A percentile compares a stretch with the other conserved stretches of the same genome.
Evolutionary conservation across 2,329 filamentous ascomycete genomes (phyloP).

Genomic region (Colletotrichum tamarilloi): DNA sequence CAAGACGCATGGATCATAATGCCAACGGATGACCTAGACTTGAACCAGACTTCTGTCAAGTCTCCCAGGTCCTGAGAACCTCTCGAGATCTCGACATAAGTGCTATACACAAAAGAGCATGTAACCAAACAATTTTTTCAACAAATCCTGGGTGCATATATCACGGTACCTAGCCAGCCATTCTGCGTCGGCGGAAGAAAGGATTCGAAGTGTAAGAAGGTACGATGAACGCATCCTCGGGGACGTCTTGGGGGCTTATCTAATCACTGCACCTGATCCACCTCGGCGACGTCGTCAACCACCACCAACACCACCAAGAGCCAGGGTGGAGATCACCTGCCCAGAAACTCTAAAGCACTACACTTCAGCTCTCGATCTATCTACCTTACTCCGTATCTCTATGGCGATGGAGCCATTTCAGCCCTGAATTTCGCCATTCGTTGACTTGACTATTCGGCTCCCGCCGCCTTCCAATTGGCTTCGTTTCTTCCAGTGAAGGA

Average conservation of each 20-base stretch:
- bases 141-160: neutral
- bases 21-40: neutral
- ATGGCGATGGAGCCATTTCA: slow-evolving; percentile 5
- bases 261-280: slow-evolving; percentile 23
- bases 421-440: neutral
- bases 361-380: neutral
- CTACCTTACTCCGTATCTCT: neutral
- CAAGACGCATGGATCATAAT: neutral
- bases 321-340: slow-evolving; percentile 25
- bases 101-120: neutral
- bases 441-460: neutral
- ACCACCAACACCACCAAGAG: neutral
- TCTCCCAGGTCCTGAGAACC: neutral
- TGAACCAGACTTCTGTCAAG: neutral
- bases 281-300: neutral
- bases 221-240: neutral
- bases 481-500: neutral
- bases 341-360: slow-evolving; percentile 18
- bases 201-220: no score
- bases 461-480: neutral
- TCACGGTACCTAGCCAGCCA: neutral
- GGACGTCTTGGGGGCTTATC: slow-evolving; percentile 7
- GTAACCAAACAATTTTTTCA: neutral
- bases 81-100: neutral
- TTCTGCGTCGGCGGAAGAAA: neutral